Base-by-base conservation (phyloP, 768 basidiomycete species). In the Cubamyces sp. region DNA sequence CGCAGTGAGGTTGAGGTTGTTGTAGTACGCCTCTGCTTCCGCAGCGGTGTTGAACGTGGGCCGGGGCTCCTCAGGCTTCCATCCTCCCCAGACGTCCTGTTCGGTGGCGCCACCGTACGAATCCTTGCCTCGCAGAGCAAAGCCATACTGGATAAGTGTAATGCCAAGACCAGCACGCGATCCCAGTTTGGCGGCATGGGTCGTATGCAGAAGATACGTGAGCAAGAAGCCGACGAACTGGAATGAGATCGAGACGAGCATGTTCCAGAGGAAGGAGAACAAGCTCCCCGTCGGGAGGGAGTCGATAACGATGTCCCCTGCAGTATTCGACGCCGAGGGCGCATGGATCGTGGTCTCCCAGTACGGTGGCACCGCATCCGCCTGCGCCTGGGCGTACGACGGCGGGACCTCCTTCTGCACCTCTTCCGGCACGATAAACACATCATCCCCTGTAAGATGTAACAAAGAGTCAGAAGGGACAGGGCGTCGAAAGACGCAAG, bases 291-390 rank as follows among this genome's bases (percentile, higher is more conserved):
- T 90, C 42, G 90, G 91, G 54, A 98, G 84, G 14, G 87, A 87
- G 67, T 98, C 96, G 70, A 98, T 87, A 68, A 96, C 85, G 77
- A 97, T 87, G 68, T 95, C 89, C 40, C 94, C 89, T 28, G 84
- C 73, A 7, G 78, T 75, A 64, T 84, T 82, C 16, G 87, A 78
- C 16, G 85, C 74, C 64, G 84, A 87, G 9, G 96, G 94, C 7
- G 96, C 88, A 72, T 98, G 92, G n/a, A 98, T 86, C 2, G 94
- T 96, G 1, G 94, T 97, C 67, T 98, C 96, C 87, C 94, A 98
- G 75, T 99, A 99, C 1, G 95, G 92, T 4, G 97, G 97, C 7
- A 94, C 95, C n/a, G 94, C 87, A 74, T 99, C 97, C 16, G 91
- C 87, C 71, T 96, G 88, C 11, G 97, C 97, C 30, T 87, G 82